Conservation (phyloP, 257 asterid species). For the Ocimum tenuiflorum region DNA sequence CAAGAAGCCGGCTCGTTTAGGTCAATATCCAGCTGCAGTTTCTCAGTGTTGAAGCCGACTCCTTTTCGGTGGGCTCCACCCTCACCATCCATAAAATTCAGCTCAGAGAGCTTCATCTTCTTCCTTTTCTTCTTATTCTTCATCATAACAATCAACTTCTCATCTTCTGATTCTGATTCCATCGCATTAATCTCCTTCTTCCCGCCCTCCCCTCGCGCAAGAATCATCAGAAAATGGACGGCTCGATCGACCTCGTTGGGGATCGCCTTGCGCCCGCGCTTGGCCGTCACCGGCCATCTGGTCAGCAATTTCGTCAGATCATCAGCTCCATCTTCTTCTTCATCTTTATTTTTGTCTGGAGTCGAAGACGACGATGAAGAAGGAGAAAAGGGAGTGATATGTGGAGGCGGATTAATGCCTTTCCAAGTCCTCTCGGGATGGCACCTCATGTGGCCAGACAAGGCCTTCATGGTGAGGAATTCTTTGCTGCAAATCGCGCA, state of each 20-base stretch:
- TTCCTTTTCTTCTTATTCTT: conserved; percentile 35
- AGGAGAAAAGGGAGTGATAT: too few relatives aligned
- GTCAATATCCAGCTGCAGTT: too few relatives aligned
- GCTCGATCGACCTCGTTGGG: conserved; percentile 27
- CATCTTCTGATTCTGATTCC: too few relatives aligned
- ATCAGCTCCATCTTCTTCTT: neutral
- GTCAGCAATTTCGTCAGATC: conserved; percentile 20
- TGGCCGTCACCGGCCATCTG: conserved; percentile 49
- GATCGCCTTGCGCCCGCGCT: conserved; percentile 45
- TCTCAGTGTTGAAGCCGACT: too few relatives aligned
- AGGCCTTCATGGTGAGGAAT: conserved; percentile 38
- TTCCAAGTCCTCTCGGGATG: conserved; percentile 54
- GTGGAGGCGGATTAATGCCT: conserved; percentile 46
- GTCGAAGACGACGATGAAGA: too few relatives aligned
- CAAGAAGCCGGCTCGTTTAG: too few relatives aligned
- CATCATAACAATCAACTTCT: too few relatives aligned
- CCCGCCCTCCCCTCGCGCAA: conserved; percentile 20
- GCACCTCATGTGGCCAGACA: conserved; percentile 59
- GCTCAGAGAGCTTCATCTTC: conserved; percentile 29
- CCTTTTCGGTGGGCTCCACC: too few relatives aligned
- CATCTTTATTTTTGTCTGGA: too few relatives aligned
- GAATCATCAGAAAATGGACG: conserved; percentile 36
- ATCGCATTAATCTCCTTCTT: neutral
- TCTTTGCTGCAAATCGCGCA: conserved; percentile 31
- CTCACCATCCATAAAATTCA: neutral